A percentile compares a stretch with the other conserved stretches of the same genome.
These are phyloP conservation scores for Aristolochia fimbriata DNA, from an alignment of 164 flowering plant species.

Conservation along the genomic window DNA sequence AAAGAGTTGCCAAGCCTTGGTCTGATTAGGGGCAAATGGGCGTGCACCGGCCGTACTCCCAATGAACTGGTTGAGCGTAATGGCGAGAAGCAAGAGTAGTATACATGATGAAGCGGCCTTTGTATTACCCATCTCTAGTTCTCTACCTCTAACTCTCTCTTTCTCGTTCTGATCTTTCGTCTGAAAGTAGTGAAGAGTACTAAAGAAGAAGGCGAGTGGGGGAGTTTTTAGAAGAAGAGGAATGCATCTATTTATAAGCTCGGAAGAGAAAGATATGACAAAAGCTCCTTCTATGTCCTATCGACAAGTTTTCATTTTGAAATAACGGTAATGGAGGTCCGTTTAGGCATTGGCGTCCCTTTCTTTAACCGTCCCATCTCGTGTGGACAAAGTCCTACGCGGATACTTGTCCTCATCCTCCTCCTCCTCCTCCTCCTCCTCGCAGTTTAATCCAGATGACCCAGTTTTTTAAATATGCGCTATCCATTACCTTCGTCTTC, in stretches of 20 bases:
- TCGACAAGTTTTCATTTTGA: background rate
- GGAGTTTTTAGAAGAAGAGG: constrained; percentile 1
- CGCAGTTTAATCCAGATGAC: background rate
- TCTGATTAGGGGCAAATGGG: background rate
- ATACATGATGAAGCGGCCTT: background rate
- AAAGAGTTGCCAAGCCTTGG: background rate
- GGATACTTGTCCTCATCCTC: constrained; percentile 4
- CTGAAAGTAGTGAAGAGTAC: too few species aligned
- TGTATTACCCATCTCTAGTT: constrained; percentile 2
- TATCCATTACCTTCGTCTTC: background rate
- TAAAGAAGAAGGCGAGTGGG: constrained; percentile 1
- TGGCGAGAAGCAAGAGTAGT: background rate
- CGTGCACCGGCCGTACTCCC: too few species aligned
- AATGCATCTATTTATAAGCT: background rate
- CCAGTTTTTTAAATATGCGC: background rate
- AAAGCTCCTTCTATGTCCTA: background rate
- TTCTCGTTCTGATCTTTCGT: background rate
- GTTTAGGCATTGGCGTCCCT: constrained; percentile 1
- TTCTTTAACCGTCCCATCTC: background rate
- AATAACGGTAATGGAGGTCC: background rate
- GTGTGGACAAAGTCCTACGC: constrained; percentile 6
- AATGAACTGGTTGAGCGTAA: background rate
- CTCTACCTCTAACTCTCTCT: background rate
- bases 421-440: too few species aligned
- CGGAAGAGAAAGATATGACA: background rate